Conservation (phyloP, 2,329 filamentous ascomycete species). For the Apiospora sp. region DNA sequence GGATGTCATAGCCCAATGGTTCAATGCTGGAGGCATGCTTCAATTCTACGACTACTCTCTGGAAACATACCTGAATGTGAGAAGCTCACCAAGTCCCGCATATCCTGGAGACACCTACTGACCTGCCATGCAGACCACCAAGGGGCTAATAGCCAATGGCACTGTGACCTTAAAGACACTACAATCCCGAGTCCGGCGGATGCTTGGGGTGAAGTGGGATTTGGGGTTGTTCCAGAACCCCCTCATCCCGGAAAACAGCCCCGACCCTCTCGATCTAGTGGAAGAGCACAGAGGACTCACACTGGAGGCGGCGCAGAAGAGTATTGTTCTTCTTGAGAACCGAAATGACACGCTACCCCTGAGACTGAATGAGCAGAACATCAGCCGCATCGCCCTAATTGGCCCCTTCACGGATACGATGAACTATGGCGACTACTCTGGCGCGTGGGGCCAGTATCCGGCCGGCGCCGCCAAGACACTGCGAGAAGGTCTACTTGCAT, state of each 20-base stretch:
- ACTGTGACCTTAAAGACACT: conserved; percentile 40
- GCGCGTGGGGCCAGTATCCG: conserved; percentile 50
- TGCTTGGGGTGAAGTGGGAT: conserved; percentile 53
- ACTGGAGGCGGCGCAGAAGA: conserved; percentile 52
- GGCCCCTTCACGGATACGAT: conserved; percentile 51
- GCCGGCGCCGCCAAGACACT: conserved; percentile 48
- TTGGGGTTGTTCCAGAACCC: conserved; percentile 50
- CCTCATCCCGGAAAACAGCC: conserved; percentile 45
- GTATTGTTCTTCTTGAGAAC: conserved; percentile 52
- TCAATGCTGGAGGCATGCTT: conserved; percentile 53
- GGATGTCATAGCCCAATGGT: conserved; percentile 52
- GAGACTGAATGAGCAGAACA: conserved; percentile 37
- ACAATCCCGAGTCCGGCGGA: conserved; percentile 45
- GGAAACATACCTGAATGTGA: conserved; percentile 46
- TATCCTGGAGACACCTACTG: background rate
- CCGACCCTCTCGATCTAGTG: conserved; percentile 43
- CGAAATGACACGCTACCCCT: conserved; percentile 49
- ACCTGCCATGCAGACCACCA: conserved; percentile 17
- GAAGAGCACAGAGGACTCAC: conserved; percentile 45
- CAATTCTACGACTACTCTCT: conserved; percentile 55
- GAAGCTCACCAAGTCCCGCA: background rate
- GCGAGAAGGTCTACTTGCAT: conserved; percentile 45
- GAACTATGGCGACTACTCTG: conserved; percentile 55
- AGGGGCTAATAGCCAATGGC: conserved; percentile 37
- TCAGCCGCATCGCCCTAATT: conserved; percentile 48